These are phyloP conservation scores for Coffea eugenioides DNA, from an alignment of 257 asterid genomes.

Conservation along the genomic window DNA sequence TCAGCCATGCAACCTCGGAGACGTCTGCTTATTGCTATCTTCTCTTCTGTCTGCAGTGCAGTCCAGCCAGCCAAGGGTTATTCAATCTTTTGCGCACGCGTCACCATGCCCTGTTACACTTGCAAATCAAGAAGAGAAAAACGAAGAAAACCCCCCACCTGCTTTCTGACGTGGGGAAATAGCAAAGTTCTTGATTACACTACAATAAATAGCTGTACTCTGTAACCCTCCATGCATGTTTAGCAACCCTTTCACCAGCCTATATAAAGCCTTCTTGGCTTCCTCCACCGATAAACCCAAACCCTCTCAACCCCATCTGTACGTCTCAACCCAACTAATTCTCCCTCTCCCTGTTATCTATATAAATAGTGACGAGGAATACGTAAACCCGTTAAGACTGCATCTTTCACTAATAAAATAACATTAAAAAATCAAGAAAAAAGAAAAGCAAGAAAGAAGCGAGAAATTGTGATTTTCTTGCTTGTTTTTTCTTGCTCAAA, in stretches of 20 bases:
- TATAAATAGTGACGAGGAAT: not conserved
- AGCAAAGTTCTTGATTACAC: conserved; percentile 3
- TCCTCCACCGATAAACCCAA: not conserved
- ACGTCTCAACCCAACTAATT: not conserved
- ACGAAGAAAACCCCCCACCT: not conserved
- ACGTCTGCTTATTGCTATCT: not conserved
- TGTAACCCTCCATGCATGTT: not conserved
- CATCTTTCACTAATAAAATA: not conserved
- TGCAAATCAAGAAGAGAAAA: not conserved
- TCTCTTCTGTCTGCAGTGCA: not conserved
- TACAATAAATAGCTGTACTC: not conserved
- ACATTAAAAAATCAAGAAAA: too few species aligned
- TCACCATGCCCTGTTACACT: not conserved
- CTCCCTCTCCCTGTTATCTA: not conserved
- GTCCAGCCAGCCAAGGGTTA: not conserved
- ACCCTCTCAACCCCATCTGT: not conserved
- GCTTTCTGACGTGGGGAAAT: conserved; percentile 13
- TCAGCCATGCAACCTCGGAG: not conserved
- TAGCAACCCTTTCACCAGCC: not conserved
- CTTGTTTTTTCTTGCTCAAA: not conserved
- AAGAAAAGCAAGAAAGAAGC: not conserved
- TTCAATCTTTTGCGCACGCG: not conserved
- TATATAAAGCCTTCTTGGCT: not conserved
- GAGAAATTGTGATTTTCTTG: conserved; percentile 1
- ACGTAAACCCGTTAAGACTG: not conserved